Conservation (phyloP, 2,329 filamentous ascomycete genomes). For the Thermoascus crustaceus region DNA sequence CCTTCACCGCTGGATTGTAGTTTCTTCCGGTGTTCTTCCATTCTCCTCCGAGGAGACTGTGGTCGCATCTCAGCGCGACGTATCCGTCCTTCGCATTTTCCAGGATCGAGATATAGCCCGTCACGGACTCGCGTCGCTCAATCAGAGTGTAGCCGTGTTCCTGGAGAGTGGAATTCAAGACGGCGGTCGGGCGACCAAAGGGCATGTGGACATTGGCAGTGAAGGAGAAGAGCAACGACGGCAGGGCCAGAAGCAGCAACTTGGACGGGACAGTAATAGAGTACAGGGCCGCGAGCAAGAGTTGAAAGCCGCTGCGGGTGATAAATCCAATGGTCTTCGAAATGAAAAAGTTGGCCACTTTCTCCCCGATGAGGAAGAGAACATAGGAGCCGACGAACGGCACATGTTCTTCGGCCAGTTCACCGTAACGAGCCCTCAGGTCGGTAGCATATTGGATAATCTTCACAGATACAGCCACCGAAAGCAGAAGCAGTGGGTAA, state of each 20-base stretch:
- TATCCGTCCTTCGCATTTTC: constrained; percentile 65
- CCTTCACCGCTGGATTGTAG: constrained; percentile 52
- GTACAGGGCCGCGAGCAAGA: constrained; percentile 58
- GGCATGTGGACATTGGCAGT: constrained; percentile 67
- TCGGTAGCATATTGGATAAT: constrained; percentile 53
- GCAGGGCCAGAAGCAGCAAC: constrained; percentile 57
- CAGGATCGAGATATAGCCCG: constrained; percentile 85
- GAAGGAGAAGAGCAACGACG: constrained; percentile 57
- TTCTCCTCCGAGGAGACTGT: constrained; percentile 86
- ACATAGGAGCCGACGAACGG: constrained; percentile 60
- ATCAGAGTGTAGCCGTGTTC: constrained; percentile 64
- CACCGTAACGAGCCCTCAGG: constrained; percentile 46
- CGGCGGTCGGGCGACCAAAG: constrained; percentile 49
- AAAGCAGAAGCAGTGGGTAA: constrained; percentile 59
- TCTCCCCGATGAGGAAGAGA: constrained; percentile 48
- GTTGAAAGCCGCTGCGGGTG: constrained; percentile 64
- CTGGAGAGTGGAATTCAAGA: constrained; percentile 59
- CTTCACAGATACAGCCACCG: constrained; percentile 55
- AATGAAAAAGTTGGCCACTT: constrained; percentile 33
- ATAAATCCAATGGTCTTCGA: constrained; percentile 53
- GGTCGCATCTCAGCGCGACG: constrained; percentile 82
- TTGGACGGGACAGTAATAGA: constrained; percentile 60
- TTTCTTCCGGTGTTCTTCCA: constrained; percentile 57
- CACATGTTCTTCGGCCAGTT: constrained; percentile 53
- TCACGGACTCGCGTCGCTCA: constrained; percentile 75